Conservation (phyloP, 495 filamentous ascomycete species). For the Lasiosphaeria ovina region DNA sequence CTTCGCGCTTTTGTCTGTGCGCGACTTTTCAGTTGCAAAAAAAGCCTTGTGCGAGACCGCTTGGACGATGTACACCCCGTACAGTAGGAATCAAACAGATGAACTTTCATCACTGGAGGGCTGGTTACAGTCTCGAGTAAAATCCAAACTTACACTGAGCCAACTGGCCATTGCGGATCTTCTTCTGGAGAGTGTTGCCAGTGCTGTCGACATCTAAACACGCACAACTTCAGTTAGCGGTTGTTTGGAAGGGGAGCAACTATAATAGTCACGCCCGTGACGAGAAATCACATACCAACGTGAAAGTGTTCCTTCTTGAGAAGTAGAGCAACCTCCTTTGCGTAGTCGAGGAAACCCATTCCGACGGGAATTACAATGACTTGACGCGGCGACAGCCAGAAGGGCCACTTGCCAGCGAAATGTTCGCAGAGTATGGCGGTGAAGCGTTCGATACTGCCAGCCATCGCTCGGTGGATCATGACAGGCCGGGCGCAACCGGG, state of each 20-base stretch:
- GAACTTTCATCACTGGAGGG: neutral
- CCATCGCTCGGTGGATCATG: constrained; percentile 95
- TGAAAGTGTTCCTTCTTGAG: constrained; percentile 52
- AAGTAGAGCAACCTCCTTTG: constrained; percentile 69
- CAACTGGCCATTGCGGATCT: constrained; percentile 85
- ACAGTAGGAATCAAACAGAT: constrained; percentile 36
- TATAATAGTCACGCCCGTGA: neutral
- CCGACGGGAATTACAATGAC: constrained; percentile 90
- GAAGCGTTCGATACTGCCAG: constrained; percentile 92
- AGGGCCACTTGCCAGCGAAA: constrained; percentile 96
- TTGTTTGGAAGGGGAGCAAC: neutral
- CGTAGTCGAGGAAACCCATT: constrained; percentile 79
- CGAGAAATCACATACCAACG: constrained; percentile 40
- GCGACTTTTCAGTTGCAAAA: no score
- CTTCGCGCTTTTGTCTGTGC: no score
- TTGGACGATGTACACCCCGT: no score
- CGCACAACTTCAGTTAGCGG: neutral
- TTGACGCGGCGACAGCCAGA: constrained; percentile 94
- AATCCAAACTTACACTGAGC: constrained; percentile 72
- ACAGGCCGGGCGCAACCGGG: constrained; percentile 86
- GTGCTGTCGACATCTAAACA: constrained; percentile 72
- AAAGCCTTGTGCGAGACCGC: no score
- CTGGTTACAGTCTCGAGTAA: neutral
- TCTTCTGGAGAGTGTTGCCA: constrained; percentile 94
- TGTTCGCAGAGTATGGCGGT: constrained; percentile 92